phyloP scores from a whole-genome alignment of 2,329 filamentous ascomycete species.

The Exophiala spinifera region DNA sequence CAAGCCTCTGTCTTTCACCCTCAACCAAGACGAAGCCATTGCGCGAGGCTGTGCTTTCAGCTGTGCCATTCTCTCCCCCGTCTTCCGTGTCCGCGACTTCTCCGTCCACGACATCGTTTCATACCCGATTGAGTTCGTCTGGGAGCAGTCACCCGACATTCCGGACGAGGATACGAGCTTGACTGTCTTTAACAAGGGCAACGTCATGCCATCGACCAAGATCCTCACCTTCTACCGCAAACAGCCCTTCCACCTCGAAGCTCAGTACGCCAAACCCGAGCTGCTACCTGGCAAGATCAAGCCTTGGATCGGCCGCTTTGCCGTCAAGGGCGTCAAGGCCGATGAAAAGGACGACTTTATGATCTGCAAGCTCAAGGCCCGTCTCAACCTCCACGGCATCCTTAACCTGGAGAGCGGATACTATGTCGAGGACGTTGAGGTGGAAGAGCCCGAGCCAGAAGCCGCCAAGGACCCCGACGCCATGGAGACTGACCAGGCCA shows the following conservation, averaged over 20 bases:
- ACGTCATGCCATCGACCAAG: conserved; percentile 96
- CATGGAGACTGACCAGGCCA: conserved; percentile 74
- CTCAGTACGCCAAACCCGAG: conserved; percentile 85
- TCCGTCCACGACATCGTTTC: conserved; percentile 94
- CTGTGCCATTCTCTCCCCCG: conserved; percentile 94
- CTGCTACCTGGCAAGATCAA: conserved; percentile 82
- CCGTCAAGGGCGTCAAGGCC: conserved; percentile 94
- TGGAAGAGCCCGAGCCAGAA: conserved; percentile 86
- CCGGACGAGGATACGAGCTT: conserved; percentile 97
- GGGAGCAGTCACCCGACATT: conserved; percentile 98
- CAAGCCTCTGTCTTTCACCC: conserved; percentile 89
- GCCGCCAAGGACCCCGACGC: conserved; percentile 67
- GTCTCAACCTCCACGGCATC: conserved; percentile 92
- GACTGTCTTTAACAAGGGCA: conserved; percentile 96
- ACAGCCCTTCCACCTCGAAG: conserved; percentile 94
- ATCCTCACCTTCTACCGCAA: conserved; percentile 99
- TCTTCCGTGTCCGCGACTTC: conserved; percentile 98
- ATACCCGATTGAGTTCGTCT: conserved; percentile 97
- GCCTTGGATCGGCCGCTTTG: conserved; percentile 96
- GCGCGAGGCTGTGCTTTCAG: conserved; percentile 94
- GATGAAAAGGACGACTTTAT: conserved; percentile 92
- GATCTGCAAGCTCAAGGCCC: conserved; percentile 99
- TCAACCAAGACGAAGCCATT: conserved; percentile 97
- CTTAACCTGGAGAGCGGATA: conserved; percentile 96
- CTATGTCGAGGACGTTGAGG: conserved; percentile 95